Conservation (phyloP, 2,329 filamentous ascomycete genomes). For the Penicillium sp. region DNA sequence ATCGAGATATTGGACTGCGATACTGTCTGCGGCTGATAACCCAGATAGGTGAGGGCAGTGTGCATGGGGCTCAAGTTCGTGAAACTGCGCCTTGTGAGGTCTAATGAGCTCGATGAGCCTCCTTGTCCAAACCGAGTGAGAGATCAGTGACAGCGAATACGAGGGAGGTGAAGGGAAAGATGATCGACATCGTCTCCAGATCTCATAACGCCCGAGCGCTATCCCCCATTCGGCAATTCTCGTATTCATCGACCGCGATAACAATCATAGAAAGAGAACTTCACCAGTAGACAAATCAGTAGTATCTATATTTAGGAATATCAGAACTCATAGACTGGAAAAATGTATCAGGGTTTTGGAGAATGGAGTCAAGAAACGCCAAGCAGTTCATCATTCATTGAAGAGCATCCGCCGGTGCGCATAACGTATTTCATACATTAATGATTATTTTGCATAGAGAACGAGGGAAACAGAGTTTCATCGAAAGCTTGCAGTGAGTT, state of each 20-base stretch:
- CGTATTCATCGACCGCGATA: slow-evolving; percentile 19
- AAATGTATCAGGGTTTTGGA: too few species aligned
- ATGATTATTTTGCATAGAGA: neutral
- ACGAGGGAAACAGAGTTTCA: neutral
- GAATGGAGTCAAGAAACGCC: neutral
- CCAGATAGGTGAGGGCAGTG: neutral
- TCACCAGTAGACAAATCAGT: neutral
- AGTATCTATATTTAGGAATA: neutral
- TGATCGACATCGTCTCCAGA: neutral
- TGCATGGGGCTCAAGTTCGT: neutral
- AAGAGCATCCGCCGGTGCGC: slow-evolving; percentile 6
- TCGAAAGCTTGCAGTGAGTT: slow-evolving; percentile 9
- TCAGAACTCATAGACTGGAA: neutral
- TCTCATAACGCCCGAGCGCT: slow-evolving; percentile 8
- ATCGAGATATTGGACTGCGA: neutral
- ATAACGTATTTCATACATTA: slow-evolving; percentile 27
- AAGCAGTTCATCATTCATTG: slow-evolving; percentile 21
- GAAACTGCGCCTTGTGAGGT: slow-evolving; percentile 1
- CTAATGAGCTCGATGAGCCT: neutral
- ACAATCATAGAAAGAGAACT: neutral
- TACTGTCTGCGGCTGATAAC: neutral
- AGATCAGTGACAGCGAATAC: neutral
- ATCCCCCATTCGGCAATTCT: slow-evolving; percentile 21
- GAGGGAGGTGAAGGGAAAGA: neutral
- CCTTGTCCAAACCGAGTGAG: neutral